Evolutionary conservation across 768 basidiomycete genomes (phyloP).

Genomic region (Dioszegia aurantiaca): DNA sequence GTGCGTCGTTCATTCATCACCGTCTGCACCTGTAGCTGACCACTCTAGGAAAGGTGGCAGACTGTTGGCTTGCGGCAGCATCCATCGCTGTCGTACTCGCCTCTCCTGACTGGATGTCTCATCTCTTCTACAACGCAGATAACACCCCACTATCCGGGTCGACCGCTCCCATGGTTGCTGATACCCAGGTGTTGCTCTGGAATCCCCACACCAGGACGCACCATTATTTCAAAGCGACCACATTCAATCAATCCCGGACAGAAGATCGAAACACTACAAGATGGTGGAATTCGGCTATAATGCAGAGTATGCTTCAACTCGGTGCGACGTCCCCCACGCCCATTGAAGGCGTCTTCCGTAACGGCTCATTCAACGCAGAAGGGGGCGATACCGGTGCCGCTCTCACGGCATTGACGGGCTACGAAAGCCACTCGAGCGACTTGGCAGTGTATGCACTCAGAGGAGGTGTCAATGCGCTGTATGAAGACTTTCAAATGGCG

Average conservation of each 20-base stretch:
- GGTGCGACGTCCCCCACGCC: conserved; percentile 3
- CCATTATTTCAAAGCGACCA: conserved; percentile 8
- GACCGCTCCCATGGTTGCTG: background rate
- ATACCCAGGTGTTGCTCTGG: conserved; percentile 9
- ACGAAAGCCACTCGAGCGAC: background rate
- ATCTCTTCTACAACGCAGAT: conserved; percentile 25
- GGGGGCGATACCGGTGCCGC: conserved; percentile 8
- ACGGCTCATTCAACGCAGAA: conserved; percentile 1
- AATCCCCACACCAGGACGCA: conserved; percentile 1
- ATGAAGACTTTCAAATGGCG: background rate
- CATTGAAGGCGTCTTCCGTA: conserved; percentile 9
- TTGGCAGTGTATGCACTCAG: no score
- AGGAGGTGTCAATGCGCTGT: background rate
- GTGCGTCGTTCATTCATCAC: conserved; percentile 20
- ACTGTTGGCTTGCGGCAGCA: conserved; percentile 38
- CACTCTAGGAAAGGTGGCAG: conserved; percentile 21
- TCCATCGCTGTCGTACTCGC: conserved; percentile 27
- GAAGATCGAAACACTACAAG: conserved; percentile 18
- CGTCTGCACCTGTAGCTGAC: conserved; percentile 1
- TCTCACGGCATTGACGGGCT: conserved; percentile 16
- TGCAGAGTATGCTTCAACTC: conserved; percentile 13
- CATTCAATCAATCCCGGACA: conserved; percentile 17
- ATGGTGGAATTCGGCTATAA: conserved; percentile 26
- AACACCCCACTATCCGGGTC: conserved; percentile 19
- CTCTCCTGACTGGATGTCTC: conserved; percentile 25